Evolutionary conservation across 140 eudicot species (phyloP).

Genomic region (Oenanthe javanica): DNA sequence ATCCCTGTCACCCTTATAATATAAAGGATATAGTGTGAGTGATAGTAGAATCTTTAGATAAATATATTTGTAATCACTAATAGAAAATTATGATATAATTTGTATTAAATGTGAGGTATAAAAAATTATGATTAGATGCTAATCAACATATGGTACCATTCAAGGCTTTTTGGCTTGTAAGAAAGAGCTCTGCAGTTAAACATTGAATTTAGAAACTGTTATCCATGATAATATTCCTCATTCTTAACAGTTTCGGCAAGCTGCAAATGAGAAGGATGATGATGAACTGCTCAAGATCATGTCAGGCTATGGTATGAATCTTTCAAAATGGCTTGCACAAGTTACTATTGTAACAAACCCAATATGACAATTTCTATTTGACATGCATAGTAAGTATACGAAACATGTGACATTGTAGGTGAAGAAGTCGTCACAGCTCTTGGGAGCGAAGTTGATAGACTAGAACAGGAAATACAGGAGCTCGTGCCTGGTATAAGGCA

Average conservation of each 20-base stretch:
- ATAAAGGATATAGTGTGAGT: no score
- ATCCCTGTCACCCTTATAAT: no score
- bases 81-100: no score
- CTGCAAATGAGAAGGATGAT: conserved; percentile 56
- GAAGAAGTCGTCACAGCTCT: conserved; percentile 94
- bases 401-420: conserved; percentile 30
- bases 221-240: neutral
- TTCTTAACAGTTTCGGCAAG: conserved; percentile 72
- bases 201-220: no score
- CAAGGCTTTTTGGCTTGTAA: no score
- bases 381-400: neutral
- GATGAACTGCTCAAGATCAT: conserved; percentile 58
- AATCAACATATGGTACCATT: no score
- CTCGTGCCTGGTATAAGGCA: conserved; percentile 95
- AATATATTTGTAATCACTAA: no score
- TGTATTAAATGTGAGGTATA: no score
- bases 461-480: conserved; percentile 81
- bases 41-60: no score
- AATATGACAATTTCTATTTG: neutral
- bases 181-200: no score
- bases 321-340: neutral
- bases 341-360: neutral
- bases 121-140: no score
- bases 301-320: conserved; percentile 71
- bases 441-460: conserved; percentile 97